Percentiles rank a stretch among this genome's conserved stretches.
These are phyloP conservation scores for Candida awuae DNA, from an alignment of 805 yeast genomes.

Conservation along the genomic window DNA sequence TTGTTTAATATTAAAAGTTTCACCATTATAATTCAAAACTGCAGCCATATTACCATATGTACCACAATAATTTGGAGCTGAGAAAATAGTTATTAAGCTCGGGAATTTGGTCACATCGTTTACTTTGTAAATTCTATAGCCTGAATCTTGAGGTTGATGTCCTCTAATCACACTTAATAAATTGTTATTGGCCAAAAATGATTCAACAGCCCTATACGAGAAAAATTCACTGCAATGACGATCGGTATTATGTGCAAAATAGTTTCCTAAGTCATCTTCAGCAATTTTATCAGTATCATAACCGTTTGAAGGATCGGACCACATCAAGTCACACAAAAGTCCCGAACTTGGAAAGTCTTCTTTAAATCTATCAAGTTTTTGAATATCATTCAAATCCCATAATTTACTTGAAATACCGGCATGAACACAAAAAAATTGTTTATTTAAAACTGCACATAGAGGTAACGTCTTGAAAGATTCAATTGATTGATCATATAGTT, in stretches of 20 bases:
- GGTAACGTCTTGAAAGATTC: slow-evolving; percentile 80
- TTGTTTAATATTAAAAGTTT: slow-evolving; percentile 92
- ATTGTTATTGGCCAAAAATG: slow-evolving; percentile 69
- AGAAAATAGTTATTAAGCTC: slow-evolving; percentile 78
- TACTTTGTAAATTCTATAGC: slow-evolving; percentile 87
- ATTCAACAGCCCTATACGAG: slow-evolving; percentile 74
- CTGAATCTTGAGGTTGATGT: slow-evolving; percentile 97
- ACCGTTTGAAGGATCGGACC: slow-evolving; percentile 94
- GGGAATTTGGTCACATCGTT: slow-evolving; percentile 84
- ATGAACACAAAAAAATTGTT: slow-evolving; percentile 91
- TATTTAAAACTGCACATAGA: slow-evolving; percentile 85
- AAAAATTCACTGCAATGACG: slow-evolving; percentile 92
- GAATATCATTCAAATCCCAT: slow-evolving; percentile 58
- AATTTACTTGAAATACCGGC: slow-evolving; percentile 92
- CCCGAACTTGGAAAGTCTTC: slow-evolving; percentile 89
- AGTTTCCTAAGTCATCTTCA: slow-evolving; percentile 11
- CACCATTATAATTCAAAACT: slow-evolving; percentile 80
- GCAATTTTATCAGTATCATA: slow-evolving; percentile 53
- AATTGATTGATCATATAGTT: slow-evolving; percentile 64
- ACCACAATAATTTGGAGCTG: slow-evolving; percentile 93
- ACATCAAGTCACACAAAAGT: slow-evolving; percentile 84
- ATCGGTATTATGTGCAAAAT: slow-evolving; percentile 58
- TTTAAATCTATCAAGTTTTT: slow-evolving; percentile 65
- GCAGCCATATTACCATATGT: slow-evolving; percentile 94
- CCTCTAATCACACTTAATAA: slow-evolving; percentile 84